phyloP scores from a whole-genome alignment of 2,329 filamentous ascomycete genomes.

The Pyrenochaeta sp. region DNA sequence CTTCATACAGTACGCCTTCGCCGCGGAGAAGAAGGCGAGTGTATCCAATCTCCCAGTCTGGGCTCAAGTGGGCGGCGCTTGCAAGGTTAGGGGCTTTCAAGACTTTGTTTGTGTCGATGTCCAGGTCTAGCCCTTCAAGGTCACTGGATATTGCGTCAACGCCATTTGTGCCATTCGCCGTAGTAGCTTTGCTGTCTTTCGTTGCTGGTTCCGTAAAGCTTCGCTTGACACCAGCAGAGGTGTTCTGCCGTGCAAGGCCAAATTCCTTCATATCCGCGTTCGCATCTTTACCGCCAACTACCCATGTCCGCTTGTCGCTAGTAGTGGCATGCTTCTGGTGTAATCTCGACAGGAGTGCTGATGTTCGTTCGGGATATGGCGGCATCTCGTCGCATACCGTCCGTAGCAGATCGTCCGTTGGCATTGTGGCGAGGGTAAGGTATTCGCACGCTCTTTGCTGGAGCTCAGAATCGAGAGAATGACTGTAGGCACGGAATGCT shows the following conservation, averaged over 20 bases:
- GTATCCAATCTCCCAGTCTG: conserved; percentile 92
- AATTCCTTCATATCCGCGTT: conserved; percentile 84
- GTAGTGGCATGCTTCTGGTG: conserved; percentile 94
- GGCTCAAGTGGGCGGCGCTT: conserved; percentile 89
- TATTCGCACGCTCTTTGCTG: conserved; percentile 98
- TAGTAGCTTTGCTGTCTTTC: conserved; percentile 37
- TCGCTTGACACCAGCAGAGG: conserved; percentile 76
- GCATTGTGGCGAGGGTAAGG: conserved; percentile 81
- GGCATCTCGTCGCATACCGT: conserved; percentile 99
- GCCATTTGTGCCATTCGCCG: conserved; percentile 56
- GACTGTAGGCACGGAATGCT: conserved; percentile 90
- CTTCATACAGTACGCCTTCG: conserved; percentile 93
- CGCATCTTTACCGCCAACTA: conserved; percentile 95
- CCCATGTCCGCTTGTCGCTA: conserved; percentile 95
- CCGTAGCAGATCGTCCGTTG: conserved; percentile 88
- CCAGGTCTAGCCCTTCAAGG: conserved; percentile 84
- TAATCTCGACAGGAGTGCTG: conserved; percentile 86
- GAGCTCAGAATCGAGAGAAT: conserved; percentile 92
- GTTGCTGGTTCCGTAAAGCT: conserved; percentile 71
- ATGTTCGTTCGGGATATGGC: conserved; percentile 93
- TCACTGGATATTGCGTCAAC: conserved; percentile 62
- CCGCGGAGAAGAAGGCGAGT: conserved; percentile 79
- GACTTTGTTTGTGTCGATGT: conserved; percentile 64
- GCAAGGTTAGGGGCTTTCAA: conserved; percentile 82
- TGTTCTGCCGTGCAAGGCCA: conserved; percentile 74